phyloP scores from a whole-genome alignment of 805 yeast genomes.

The Naumovozyma castellii region DNA sequence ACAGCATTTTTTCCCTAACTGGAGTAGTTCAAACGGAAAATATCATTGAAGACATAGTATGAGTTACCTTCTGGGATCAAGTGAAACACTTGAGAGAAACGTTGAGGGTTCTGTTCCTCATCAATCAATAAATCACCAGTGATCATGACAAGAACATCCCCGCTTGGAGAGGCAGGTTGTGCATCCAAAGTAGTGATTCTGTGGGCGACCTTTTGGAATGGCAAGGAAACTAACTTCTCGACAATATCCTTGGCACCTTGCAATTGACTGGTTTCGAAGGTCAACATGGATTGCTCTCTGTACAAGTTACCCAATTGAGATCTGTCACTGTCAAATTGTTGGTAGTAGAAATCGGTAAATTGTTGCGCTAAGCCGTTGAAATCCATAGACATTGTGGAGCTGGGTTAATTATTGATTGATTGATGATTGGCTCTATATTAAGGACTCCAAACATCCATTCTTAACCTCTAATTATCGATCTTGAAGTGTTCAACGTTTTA shows the following conservation, averaged over 20 bases:
- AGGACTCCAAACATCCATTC: neutral
- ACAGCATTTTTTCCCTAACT: conserved; percentile 29
- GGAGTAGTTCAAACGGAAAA: conserved; percentile 86
- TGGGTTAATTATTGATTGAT: neutral
- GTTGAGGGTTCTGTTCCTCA: conserved; percentile 90
- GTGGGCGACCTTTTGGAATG: conserved; percentile 89
- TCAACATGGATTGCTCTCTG: conserved; percentile 95
- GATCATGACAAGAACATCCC: conserved; percentile 93
- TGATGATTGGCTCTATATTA: neutral
- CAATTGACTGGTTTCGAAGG: conserved; percentile 87
- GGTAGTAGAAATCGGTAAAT: conserved; percentile 90
- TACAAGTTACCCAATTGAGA: conserved; percentile 84
- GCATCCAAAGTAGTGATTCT: conserved; percentile 93
- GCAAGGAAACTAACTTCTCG: conserved; percentile 81
- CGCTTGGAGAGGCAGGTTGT: conserved; percentile 89
- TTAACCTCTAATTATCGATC: neutral
- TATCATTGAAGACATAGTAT: conserved; percentile 91
- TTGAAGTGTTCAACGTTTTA: no score
- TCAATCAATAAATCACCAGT: conserved; percentile 89
- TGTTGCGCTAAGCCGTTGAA: conserved; percentile 52
- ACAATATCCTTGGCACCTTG: conserved; percentile 92
- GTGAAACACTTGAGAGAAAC: conserved; percentile 96
- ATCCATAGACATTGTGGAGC: conserved; percentile 30
- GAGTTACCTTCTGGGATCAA: conserved; percentile 86
- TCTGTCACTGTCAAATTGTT: conserved; percentile 90